Base-by-base conservation (phyloP, 257 asterid species). In the Agastache rugosa region DNA sequence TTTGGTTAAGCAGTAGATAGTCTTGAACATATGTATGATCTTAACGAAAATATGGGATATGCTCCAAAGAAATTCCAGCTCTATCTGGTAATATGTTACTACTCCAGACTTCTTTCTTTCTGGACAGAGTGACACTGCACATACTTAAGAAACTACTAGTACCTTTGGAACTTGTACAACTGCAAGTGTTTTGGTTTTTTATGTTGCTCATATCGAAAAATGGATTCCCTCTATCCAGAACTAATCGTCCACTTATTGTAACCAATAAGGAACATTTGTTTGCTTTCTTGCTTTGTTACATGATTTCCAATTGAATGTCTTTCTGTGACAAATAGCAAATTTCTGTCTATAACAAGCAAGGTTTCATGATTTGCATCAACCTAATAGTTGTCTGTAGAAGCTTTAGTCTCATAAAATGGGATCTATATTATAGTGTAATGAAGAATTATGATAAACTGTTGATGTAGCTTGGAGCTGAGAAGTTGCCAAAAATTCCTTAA, bases 271-370 rank as follows among this genome's bases (percentile, higher is more conserved):
- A 44, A 12, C 23, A 62, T 74, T 11, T 69, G 48, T 11, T 5
- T 8, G 44, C 16, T 45, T 19, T 23, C 25, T 61, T 41, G 19
- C 11, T 77, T 37, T 48, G 11, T 55, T 34, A 16, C 66, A 29
- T 44, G 48, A 71, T 23, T 51, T 63, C 9, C 67, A 71, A 63
- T 71, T 42, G 69, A 45, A 62, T 70, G 53, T 8, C 20, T 70
- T 25, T 63, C 15, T 3, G 47, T 19, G 53, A 54, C 34, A 23
- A 29, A 42, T 6, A 31, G 71, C 47, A 53, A 11, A 12, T 54
- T 27, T 68, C 54, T 19, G 11, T 59, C 20, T 39, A 7, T 19
- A n/a, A 42, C 22, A 44, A 65, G 29, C 64, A 60, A 64, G 47
- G 41, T 23, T 10, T 63, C 19, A 3, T 68, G 44, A 45, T 67